Evolutionary conservation across 257 asterid genomes (phyloP), one percentile per base, ranked within the genome.

Genomic region (Rubia yunnanensis): DNA sequence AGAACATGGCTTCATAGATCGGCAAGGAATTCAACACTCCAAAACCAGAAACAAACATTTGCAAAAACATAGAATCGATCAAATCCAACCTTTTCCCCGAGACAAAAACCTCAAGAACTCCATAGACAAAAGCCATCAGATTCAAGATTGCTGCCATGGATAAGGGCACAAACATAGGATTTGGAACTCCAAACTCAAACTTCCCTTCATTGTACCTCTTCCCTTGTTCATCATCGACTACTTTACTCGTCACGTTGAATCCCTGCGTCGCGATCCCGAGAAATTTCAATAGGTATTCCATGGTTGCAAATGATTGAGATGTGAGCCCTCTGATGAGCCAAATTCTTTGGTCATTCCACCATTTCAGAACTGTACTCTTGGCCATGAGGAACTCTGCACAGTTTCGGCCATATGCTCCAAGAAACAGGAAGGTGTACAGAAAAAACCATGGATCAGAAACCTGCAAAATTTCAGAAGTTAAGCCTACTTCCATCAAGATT

Each of bases 341-440:
- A 80, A 88, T 84, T 71, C 98, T 85, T 74, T 92, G 96, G 49
- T 87, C 91, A 69, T 52, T 87, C 95, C 95, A 92, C 96, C 96
- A 92, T 66, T 83, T 74, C 60, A n/a, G 59, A 7, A 62, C 46
- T 44, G 90, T 82, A 26, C 92, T 87, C 48, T 73, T 5, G 17
- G 75, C 70, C 15, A 74, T 69, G 31, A 87, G 61, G 87, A 81
- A 88, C 60, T 88, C 86, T 6, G 73, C 1, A 10, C 64, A 86
- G 58, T 92, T 92, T 78, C 85, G 98, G 14, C 77, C 84, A 17
- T 80, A 85, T 9, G 95, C 84, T 31, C 96, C 95, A 0, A 89
- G 24, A 39, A 78, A 84, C 8, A 88, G 68, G 54, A 88, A 89
- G 0, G 28, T 24, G 52, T 92, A 81, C 60, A 87, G 46, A 46